phyloP scores from a whole-genome alignment of 2,329 filamentous ascomycete species.

The Diplodia sapinea region DNA sequence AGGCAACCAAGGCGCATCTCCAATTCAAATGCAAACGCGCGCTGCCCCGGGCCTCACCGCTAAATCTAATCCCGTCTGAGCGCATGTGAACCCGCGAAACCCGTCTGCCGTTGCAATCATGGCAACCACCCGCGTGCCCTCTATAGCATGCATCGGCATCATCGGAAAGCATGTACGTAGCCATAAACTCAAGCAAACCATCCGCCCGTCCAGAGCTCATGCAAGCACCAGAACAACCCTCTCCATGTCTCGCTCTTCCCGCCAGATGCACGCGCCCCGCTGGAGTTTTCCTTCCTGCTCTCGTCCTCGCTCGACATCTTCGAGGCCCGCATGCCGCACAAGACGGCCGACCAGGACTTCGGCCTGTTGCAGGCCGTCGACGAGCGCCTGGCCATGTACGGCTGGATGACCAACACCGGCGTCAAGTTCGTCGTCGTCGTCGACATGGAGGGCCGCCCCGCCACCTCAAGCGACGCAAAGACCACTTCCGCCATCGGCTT shows the following conservation, averaged over 20 bases:
- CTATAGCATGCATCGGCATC: slow-evolving; percentile 89
- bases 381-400: slow-evolving; percentile 90
- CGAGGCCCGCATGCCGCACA: slow-evolving; percentile 77
- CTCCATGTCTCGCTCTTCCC: slow-evolving; percentile 92
- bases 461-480: slow-evolving; percentile 44
- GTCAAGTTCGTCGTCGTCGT: slow-evolving; percentile 89
- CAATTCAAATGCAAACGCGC: slow-evolving; percentile 7
- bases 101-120: slow-evolving; percentile 40
- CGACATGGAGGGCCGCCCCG: slow-evolving; percentile 79
- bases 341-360: slow-evolving; percentile 79
- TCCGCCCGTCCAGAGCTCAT: slow-evolving; percentile 24
- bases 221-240: slow-evolving; percentile 78
- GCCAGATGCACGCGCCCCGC: slow-evolving; percentile 70
- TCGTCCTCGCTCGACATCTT: slow-evolving; percentile 94
- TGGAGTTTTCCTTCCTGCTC: slow-evolving; percentile 91
- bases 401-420: slow-evolving; percentile 95
- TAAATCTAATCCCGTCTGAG: neutral
- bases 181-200: slow-evolving; percentile 6
- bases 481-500: slow-evolving; percentile 65
- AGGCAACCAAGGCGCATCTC: neutral
- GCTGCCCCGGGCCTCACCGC: neutral
- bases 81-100: slow-evolving; percentile 19
- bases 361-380: slow-evolving; percentile 92
- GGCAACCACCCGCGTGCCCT: slow-evolving; percentile 61
- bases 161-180: slow-evolving; percentile 83